Conservation (phyloP, 1,139 yeast species). For the Candida sanyaensis region DNA sequence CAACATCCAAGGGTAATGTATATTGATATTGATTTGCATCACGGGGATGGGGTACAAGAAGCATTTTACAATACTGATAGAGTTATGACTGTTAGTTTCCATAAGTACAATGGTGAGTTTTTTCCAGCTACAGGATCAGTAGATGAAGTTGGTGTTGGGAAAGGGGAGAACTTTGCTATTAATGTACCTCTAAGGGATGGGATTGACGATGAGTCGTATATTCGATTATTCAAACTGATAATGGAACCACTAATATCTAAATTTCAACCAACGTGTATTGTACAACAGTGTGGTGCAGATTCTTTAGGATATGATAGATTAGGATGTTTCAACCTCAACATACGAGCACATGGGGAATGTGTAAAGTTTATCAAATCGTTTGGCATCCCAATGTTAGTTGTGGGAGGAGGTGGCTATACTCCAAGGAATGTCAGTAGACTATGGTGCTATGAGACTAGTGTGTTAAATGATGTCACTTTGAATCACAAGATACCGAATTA, state of each 20-base stretch:
- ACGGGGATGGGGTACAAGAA: constrained; percentile 98
- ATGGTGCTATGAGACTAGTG: constrained; percentile 95
- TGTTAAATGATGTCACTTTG: constrained; percentile 75
- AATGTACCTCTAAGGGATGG: constrained; percentile 97
- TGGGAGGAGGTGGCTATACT: constrained; percentile 98
- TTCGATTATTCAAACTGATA: constrained; percentile 73
- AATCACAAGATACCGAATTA: constrained; percentile 76
- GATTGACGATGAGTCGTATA: constrained; percentile 89
- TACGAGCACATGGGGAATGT: constrained; percentile 94
- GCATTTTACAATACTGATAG: constrained; percentile 95
- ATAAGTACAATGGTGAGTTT: constrained; percentile 92
- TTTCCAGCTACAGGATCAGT: constrained; percentile 96
- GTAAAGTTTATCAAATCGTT: constrained; percentile 83
- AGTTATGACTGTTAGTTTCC: constrained; percentile 94
- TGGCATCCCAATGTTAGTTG: constrained; percentile 83
- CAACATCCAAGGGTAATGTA: constrained; percentile 90
- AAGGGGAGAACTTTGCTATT: constrained; percentile 82
- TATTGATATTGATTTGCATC: constrained; percentile 94
- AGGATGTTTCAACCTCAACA: constrained; percentile 91
- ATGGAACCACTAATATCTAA: constrained; percentile 85
- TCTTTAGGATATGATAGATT: constrained; percentile 90
- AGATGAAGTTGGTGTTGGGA: constrained; percentile 83
- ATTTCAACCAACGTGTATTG: constrained; percentile 88
- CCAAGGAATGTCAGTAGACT: constrained; percentile 92
- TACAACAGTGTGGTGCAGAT: constrained; percentile 97